A percentile compares a stretch with the other conserved stretches of the same genome.
These are phyloP conservation scores for Annona squamosa DNA, from an alignment of 164 flowering plant species.

Conservation along the genomic window DNA sequence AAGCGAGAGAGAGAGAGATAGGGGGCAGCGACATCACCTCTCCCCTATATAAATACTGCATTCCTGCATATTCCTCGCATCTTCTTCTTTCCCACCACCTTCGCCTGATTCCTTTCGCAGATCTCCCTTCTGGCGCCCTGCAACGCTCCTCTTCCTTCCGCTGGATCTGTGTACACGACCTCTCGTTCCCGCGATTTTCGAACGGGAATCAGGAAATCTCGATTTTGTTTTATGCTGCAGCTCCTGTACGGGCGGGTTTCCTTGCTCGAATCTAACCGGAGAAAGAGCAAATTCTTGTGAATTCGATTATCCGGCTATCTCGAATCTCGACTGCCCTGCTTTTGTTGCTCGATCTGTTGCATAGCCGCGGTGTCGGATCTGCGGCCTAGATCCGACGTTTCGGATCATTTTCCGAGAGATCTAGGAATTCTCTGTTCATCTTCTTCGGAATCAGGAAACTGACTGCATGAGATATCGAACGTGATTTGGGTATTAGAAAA, in stretches of 20 bases:
- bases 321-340: neutral
- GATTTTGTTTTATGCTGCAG: neutral
- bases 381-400: neutral
- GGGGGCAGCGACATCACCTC: neutral
- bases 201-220: neutral
- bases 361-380: neutral
- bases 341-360: neutral
- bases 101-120: neutral
- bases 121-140: neutral
- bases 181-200: neutral
- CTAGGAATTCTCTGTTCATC: neutral
- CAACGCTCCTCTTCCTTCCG: neutral
- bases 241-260: no score
- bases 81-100: neutral
- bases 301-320: neutral
- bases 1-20: constrained; percentile 1
- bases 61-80: neutral
- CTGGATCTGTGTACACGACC: neutral
- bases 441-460: neutral
- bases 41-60: neutral
- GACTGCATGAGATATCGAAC: neutral
- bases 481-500: neutral
- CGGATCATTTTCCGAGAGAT: neutral
- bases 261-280: constrained; percentile 1
- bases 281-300: neutral